Base-by-base conservation (phyloP, 2,329 filamentous ascomycete species). In the Exutisphaerella laricina region DNA sequence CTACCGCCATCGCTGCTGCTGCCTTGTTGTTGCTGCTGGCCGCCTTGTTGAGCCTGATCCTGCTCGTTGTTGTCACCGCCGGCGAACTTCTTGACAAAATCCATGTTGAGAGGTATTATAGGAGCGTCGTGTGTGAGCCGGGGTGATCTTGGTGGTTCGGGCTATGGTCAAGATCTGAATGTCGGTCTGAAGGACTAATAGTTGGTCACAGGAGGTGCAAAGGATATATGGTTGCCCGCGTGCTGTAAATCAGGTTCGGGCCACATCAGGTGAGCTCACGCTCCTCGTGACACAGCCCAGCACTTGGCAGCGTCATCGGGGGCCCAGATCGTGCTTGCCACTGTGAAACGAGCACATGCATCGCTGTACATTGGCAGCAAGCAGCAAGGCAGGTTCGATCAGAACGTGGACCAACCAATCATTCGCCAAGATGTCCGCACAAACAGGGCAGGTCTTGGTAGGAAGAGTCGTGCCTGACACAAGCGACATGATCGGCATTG, bases 71-170 rank as follows among this genome's bases (percentile, higher is more conserved):
- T 55, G 50, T 64, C 45, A 42, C 50, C 52, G 26, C 65, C 63
- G 50, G 43, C 33, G 28, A 43, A 41, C 17, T 64, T 60, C 50
- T 66, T 68, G 54, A 66, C 62, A 57, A 66, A 71, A 53, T 73
- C 69, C 70, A 73, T 72, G 56, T 20, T 64, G 46, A 39, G n/a
- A n/a, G n/a, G n/a, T n/a, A n/a, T n/a, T n/a, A n/a, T n/a, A n/a
- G n/a, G n/a, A n/a, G n/a, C n/a, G n/a, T n/a, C n/a, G n/a, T n/a
- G n/a, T n/a, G n/a, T n/a, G n/a, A n/a, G n/a, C n/a, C n/a, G n/a
- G n/a, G n/a, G n/a, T n/a, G n/a, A n/a, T n/a, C n/a, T n/a, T n/a
- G n/a, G n/a, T n/a, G n/a, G n/a, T n/a, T n/a, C n/a, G n/a, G n/a
- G n/a, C n/a, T n/a, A n/a, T n/a, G n/a, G n/a, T n/a, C n/a, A n/a